Conservation (phyloP, 257 asterid species). For the Schizonepeta tenuifolia region DNA sequence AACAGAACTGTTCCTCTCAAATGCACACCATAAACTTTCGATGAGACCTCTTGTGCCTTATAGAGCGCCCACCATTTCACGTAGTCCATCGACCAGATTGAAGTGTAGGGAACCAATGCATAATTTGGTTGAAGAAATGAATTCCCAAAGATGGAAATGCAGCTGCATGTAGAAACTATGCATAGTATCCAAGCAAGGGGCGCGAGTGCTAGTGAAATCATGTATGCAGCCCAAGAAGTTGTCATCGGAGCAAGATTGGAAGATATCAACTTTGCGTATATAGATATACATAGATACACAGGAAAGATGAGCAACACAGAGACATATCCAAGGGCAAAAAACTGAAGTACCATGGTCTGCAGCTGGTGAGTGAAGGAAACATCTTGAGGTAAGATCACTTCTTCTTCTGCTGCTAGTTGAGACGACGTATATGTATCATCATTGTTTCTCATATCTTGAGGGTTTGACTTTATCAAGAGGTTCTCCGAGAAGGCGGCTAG, state of each 20-base stretch:
- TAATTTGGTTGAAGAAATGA: conserved; percentile 80
- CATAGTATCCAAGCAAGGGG: conserved; percentile 73
- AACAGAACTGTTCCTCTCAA: conserved; percentile 71
- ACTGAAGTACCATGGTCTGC: conserved; percentile 48
- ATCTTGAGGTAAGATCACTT: conserved; percentile 39
- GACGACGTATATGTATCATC: conserved; percentile 32
- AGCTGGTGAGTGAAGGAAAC: conserved; percentile 50
- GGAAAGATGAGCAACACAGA: conserved; percentile 62
- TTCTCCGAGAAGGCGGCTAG: conserved; percentile 72
- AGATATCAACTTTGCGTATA: conserved; percentile 45
- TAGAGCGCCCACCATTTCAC: conserved; percentile 83
- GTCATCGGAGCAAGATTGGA: conserved; percentile 29
- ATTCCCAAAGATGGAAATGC: conserved; percentile 63
- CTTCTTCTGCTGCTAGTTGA: conserved; percentile 47
- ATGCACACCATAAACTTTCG: conserved; percentile 70
- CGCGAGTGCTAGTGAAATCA: conserved; percentile 48
- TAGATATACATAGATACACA: conserved; percentile 53
- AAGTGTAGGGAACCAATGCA: conserved; percentile 49
- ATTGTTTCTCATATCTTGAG: conserved; percentile 38
- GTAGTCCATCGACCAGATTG: conserved; percentile 65
- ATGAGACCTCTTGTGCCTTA: conserved; percentile 73
- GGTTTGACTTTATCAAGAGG: conserved; percentile 57
- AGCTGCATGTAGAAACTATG: conserved; percentile 63
- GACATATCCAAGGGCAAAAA: conserved; percentile 59
- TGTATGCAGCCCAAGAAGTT: conserved; percentile 48